Evolutionary conservation across 179 eudicot species (phyloP), one percentile per base, ranked within the genome.

Genomic region (Spergularia azorica): DNA sequence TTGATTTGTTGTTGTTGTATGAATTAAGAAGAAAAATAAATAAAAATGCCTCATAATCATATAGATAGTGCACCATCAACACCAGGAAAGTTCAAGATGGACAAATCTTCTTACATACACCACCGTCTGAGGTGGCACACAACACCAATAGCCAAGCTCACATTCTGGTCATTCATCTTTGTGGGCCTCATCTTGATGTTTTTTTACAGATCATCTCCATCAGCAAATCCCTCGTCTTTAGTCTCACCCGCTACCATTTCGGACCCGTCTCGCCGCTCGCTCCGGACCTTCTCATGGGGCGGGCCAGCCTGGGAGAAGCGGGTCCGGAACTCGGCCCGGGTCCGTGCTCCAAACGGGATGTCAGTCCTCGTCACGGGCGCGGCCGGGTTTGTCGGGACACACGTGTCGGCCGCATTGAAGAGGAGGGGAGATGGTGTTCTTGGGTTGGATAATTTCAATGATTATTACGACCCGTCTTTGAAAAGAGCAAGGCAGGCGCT

Each of bases 61-160:
- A 75, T 84, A 76, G 97, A 91, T 64, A 84, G 75, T 50, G 77
- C 67, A 54, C 96, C 96, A 56, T 91, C 96, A 43, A 82, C 96
- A 9, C 91, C 97, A 8, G 97, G 95, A 1, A 92, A 91, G 79
- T 89, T 88, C 85, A 92, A 92, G 86, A 86, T 87, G 89, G 97
- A 91, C 3, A 92, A 91, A 80, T 85, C 97, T 0, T 71, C 86
- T 0, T 90, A 87, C 80, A 73, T 84, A 64, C 86, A 83, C 58
- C 88, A 83, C 66, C 79, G 90, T n/a, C 69, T 83, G 12, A 60
- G 94, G 70, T 83, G 86, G 72, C 88, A 88, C 67, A 84, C 84
- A 7, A 82, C 86, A 4, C 78, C 90, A 2, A 41, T 89, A 10
- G 85, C 83, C 0, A 92, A 92, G 81, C 90, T 92, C 65, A 84